Evolutionary conservation across 1,284 basidiomycete genomes (phyloP), one percentile per base, ranked within the genome.

Genomic region (Ganoderma leucocontextum): DNA sequence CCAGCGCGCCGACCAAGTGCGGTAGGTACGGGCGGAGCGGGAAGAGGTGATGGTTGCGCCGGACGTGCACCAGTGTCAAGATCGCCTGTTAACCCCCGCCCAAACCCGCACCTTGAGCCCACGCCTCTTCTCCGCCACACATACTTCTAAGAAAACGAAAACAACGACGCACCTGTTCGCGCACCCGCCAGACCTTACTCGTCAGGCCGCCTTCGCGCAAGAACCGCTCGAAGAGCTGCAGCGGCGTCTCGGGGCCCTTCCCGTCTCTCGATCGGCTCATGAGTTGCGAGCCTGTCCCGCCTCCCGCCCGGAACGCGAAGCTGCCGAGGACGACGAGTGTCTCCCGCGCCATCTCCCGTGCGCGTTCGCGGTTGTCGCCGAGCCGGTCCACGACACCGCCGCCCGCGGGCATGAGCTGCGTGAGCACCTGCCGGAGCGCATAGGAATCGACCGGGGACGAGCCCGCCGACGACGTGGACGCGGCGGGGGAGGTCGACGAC

Each of bases 11-110:
- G 19, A 99, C 94, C 57, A 99, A 88, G 29, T 86, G 81, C 0
- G 93, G 81, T 38, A 98, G 86, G 80, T 95, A 97, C 1, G 94
- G 89, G 62, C 93, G 89, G 59, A 99, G 86, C 15, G 95, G 95
- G 72, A 98, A 93, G 63, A 88, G 85, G 64, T 89, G 85, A 72
- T 92, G 85, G 60, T 81, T 78, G 53, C 89, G 86, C 64, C 92
- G 89, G 73, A 94, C 86, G 71, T 90, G 86, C 36, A 92, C 89
- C 15, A 94, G 83, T 15, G 87, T 85, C 55, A 91, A 78, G 53
- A 94, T 86, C 39, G 87, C 86, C 91, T 93, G 75, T 9, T 22
- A 9, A 22, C 62, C 41, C 38, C n/a, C 41, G 13, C 9, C 7
- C 59, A 67, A 22, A 36, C 52, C 63, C 67, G 59, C 57, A 60